Percentiles rank a stretch among this genome's conserved stretches.
These are phyloP conservation scores for Amaranthus tricolor DNA, from an alignment of 179 eudicot species.

Conservation along the genomic window DNA sequence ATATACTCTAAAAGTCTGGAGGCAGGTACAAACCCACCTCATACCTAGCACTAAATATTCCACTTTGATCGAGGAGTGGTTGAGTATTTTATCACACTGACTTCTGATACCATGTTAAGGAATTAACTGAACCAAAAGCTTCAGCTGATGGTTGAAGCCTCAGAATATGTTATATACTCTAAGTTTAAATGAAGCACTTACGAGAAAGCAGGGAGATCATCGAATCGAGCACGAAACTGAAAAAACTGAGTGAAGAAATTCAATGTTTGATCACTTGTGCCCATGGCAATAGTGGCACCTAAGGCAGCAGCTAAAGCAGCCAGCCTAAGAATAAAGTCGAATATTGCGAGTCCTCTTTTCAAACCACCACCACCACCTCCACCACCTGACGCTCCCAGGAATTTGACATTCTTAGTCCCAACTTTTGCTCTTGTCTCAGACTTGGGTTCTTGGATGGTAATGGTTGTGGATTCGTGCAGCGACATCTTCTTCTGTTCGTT, in stretches of 20 bases:
- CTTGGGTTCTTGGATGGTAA: constrained; percentile 39
- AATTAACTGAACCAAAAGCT: no score
- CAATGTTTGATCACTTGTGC: constrained; percentile 73
- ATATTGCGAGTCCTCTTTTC: constrained; percentile 58
- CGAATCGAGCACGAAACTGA: constrained; percentile 68
- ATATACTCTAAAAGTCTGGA: no score
- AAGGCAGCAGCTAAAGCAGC: constrained; percentile 63
- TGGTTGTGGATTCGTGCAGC: constrained; percentile 35
- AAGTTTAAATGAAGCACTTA: constrained; percentile 19
- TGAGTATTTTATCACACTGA: no score
- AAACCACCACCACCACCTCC: constrained; percentile 12
- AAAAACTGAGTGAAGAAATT: constrained; percentile 78
- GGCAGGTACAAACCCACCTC: no score
- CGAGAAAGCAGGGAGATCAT: constrained; percentile 76
- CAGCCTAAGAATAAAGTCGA: constrained; percentile 76
- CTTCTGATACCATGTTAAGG: no score
- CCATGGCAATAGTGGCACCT: constrained; percentile 77
- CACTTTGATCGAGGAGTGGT: no score
- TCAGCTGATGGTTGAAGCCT: no score
- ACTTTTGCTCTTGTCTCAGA: constrained; percentile 29
- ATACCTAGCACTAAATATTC: no score
- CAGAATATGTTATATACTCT: no score
- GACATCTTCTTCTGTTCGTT: constrained; percentile 17
- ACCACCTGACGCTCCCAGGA: constrained; percentile 27
- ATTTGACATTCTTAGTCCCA: constrained; percentile 15